phyloP scores from a whole-genome alignment of 768 basidiomycete genomes.

The Arthromyces matolae region DNA sequence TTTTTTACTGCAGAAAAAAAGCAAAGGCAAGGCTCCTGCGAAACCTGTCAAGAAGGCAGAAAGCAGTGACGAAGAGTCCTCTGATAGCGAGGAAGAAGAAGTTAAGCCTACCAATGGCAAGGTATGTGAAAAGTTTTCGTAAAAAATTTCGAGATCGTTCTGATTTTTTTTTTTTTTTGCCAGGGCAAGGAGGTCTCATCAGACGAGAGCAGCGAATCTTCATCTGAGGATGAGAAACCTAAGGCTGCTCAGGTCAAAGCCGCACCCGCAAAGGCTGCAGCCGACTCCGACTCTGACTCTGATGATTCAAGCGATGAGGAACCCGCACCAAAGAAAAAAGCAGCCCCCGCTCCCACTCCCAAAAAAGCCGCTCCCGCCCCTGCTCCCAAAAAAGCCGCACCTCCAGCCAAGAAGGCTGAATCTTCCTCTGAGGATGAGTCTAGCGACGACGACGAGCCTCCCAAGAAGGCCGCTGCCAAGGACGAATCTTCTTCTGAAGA shows the following conservation, averaged over 20 bases:
- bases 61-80: constrained; percentile 27
- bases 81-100: constrained; percentile 27
- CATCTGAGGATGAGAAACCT: constrained; percentile 53
- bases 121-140: constrained; percentile 24
- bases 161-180: constrained; percentile 4
- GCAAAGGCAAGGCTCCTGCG: constrained; percentile 19
- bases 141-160: too few relatives aligned
- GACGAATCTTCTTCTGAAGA: constrained; percentile 21
- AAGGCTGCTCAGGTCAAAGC: constrained; percentile 50
- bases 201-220: constrained; percentile 43
- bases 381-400: too few relatives aligned
- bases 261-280: constrained; percentile 30
- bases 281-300: constrained; percentile 28
- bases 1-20: constrained; percentile 18
- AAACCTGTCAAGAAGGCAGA: constrained; percentile 26
- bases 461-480: constrained; percentile 4
- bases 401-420: not conserved
- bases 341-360: constrained; percentile 13
- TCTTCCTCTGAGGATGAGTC: not conserved
- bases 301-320: constrained; percentile 32
- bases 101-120: constrained; percentile 28
- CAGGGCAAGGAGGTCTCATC: constrained; percentile 34
- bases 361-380: constrained; percentile 6
- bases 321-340: constrained; percentile 25
- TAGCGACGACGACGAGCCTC: too few relatives aligned